A percentile compares a stretch with the other conserved stretches of the same genome.
These are phyloP conservation scores for Cetraspora pellucida DNA, from an alignment of 192 early-diverging fungal species.

Conservation along the genomic window DNA sequence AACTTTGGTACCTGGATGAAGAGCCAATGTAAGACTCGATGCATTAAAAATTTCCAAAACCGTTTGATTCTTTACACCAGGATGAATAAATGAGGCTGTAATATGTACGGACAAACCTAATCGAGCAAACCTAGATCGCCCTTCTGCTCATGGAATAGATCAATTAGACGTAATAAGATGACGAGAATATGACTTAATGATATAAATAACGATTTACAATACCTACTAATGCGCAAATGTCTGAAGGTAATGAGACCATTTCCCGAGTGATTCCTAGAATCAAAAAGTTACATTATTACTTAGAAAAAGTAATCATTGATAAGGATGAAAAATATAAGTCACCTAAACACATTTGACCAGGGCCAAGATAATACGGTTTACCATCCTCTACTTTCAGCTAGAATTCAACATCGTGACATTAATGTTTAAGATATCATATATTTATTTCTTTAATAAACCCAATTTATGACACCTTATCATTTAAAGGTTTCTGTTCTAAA, in stretches of 20 bases:
- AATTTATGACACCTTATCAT: not conserved
- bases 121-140: constrained; percentile 29
- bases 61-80: constrained; percentile 20
- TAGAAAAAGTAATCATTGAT: not conserved
- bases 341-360: constrained; percentile 36
- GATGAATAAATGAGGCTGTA: constrained; percentile 31
- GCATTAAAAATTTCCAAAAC: constrained; percentile 36
- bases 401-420: not conserved
- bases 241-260: not conserved
- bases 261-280: not conserved
- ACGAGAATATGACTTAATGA: too few species aligned
- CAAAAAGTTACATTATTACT: not conserved
- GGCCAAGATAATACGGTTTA: constrained; percentile 26
- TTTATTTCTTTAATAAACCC: constrained; percentile 5
- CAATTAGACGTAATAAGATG: too few species aligned
- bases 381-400: constrained; percentile 24
- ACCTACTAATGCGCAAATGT: too few species aligned
- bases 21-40: constrained; percentile 29
- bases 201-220: too few species aligned
- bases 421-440: not conserved
- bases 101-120: constrained; percentile 31
- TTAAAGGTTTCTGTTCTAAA: too few species aligned
- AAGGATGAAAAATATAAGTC: not conserved
- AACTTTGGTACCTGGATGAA: constrained; percentile 35
- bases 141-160: not conserved